A percentile compares a stretch with the other conserved stretches of the same genome.
phyloP scores from a whole-genome alignment of 1,284 basidiomycete species.

The Inonotus hispidus region DNA sequence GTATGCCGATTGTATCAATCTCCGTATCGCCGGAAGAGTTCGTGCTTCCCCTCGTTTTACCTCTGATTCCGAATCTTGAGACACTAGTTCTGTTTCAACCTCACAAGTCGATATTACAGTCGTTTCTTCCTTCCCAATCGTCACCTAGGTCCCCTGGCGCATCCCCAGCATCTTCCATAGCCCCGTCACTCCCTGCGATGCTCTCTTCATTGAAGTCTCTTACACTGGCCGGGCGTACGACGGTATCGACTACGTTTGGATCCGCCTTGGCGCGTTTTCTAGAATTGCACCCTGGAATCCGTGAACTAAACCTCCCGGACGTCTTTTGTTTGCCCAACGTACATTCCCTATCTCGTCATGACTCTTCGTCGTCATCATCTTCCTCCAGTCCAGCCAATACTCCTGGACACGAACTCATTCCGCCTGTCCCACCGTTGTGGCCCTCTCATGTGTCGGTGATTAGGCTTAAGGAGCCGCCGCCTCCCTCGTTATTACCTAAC shows the following conservation, averaged over 20 bases:
- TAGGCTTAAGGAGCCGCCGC: neutral
- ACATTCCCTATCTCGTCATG: neutral
- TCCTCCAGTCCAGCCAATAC: neutral
- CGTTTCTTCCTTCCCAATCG: conserved; percentile 6
- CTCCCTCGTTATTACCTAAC: neutral
- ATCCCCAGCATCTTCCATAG: conserved; percentile 1
- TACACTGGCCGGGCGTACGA: conserved; percentile 12
- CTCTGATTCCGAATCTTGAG: conserved; percentile 2
- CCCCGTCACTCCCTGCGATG: neutral
- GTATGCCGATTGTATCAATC: conserved; percentile 14
- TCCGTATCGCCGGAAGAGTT: conserved; percentile 14
- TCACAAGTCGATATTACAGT: neutral
- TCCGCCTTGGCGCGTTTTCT: conserved; percentile 12
- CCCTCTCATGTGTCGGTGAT: neutral
- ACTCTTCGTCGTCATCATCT: neutral
- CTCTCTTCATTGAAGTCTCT: conserved; percentile 1
- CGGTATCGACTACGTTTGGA: conserved; percentile 10
- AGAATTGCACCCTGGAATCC: conserved; percentile 11
- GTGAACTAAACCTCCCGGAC: conserved; percentile 14
- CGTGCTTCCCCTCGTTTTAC: conserved; percentile 12
- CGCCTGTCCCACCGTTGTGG: conserved; percentile 13
- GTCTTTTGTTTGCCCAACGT: conserved; percentile 15
- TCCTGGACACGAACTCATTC: neutral
- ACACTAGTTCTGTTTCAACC: conserved; percentile 7
- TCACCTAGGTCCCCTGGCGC: neutral